phyloP scores from a whole-genome alignment of 306 rosid genomes.

The Calophaca sinica region DNA sequence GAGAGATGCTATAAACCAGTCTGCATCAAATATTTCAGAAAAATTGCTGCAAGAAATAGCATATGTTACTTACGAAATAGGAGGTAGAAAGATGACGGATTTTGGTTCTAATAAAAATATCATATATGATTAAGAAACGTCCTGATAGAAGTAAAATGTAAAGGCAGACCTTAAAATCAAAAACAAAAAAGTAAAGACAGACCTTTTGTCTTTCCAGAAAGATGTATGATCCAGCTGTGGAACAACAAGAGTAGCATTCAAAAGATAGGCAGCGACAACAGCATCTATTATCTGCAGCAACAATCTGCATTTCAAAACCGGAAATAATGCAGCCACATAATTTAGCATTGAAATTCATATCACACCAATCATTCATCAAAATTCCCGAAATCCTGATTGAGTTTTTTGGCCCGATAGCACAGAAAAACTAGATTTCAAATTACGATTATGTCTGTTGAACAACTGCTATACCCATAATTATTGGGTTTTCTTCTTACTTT shows the following conservation, averaged over 20 bases:
- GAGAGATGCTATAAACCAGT: slow-evolving; percentile 78
- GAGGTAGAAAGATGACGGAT: slow-evolving; percentile 6
- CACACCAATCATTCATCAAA: slow-evolving; percentile 7
- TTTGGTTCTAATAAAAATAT: slow-evolving; percentile 28
- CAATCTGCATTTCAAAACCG: slow-evolving; percentile 30
- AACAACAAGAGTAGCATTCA: slow-evolving; percentile 91
- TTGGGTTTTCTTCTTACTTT: not conserved
- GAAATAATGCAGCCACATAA: slow-evolving; percentile 22
- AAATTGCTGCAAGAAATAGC: slow-evolving; percentile 74
- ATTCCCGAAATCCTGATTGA: not conserved
- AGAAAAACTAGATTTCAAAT: slow-evolving; percentile 6
- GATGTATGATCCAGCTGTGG: slow-evolving; percentile 92
- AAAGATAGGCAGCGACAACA: slow-evolving; percentile 86
- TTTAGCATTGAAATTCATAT: not conserved
- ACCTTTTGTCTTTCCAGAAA: slow-evolving; percentile 92
- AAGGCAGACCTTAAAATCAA: slow-evolving; percentile 54
- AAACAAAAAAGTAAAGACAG: slow-evolving; percentile 17
- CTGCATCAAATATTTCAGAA: slow-evolving; percentile 77
- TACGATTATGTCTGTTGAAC: slow-evolving; percentile 1
- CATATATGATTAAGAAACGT: not conserved
- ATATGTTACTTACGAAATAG: slow-evolving; percentile 30
- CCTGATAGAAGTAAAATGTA: slow-evolving; percentile 9
- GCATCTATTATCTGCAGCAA: slow-evolving; percentile 86
- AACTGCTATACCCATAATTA: not conserved
- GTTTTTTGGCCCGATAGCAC: not conserved